Base-by-base conservation (phyloP, 2,329 filamentous ascomycete genomes). In the Hymenoscyphus repandus region DNA sequence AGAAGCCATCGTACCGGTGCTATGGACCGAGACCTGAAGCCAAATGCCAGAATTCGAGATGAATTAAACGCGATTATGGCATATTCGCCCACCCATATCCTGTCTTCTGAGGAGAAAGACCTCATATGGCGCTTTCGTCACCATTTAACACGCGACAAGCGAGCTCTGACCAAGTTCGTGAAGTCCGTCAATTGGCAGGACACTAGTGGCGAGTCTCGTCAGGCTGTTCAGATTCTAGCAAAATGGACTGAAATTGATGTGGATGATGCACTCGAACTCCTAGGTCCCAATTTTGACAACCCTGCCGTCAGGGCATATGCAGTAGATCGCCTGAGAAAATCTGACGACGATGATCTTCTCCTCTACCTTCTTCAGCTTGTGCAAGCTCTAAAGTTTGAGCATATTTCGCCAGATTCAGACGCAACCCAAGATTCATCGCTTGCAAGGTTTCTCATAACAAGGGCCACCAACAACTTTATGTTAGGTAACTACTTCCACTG, bases 181-280 rank as follows among this genome's bases (percentile, higher is more conserved):
- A 99, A 97, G 68, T 96, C 92, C 0, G 92, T 96, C 36, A 91
- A 95, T 59, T 99, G 93, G 92, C 82, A 81, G 45, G 92, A 96
- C 66, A 79, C 81, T 42, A 82, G 83, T 54, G 45, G 45, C 12
- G 92, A 99, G 73, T 84, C 88, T 3, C 85, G 88, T 52, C 90
- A 96, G 71, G 91, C 92, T 5, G 88, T 93, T 20, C 89, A 95
- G 54, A 82, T 99, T 4, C 77, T 99, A 15, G 83, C 86, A 0
- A 92, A 91, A 61, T 99, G 93, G 93, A 95, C 88, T 0, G 90
- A 95, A 58, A 96, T 99, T 52, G 93, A 97, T 64, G 85, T 99
- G 5, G 95, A 99, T 62, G 93, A 97, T 72, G 93, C 92, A 15
- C 77, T 99, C 40, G 93, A 99, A 68, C 76, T 99, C 10, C 82